Evolutionary conservation across 306 rosid species (phyloP).

Genomic region (Canavalia gladiata): DNA sequence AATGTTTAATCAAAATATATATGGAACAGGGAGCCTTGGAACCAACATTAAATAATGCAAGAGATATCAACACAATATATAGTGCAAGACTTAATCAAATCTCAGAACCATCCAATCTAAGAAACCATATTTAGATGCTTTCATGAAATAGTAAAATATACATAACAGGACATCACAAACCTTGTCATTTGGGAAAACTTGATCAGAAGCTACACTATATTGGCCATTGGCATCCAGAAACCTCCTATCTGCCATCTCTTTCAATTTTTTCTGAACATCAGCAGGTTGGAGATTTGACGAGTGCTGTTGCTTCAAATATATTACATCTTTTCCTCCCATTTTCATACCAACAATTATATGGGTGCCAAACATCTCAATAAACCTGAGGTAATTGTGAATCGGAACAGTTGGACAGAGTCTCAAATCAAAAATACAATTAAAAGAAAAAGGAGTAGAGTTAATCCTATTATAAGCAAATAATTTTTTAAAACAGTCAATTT

Average conservation of each 20-base stretch:
- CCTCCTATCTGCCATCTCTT: slow-evolving; percentile 91
- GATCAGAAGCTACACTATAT: slow-evolving; percentile 67
- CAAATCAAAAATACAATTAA: slow-evolving; percentile 30
- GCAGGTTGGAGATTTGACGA: slow-evolving; percentile 88
- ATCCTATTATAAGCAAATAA: slow-evolving; percentile 26
- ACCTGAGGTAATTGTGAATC: slow-evolving; percentile 60
- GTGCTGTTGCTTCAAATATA: slow-evolving; percentile 96
- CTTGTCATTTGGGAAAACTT: slow-evolving; percentile 71
- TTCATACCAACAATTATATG: slow-evolving; percentile 93
- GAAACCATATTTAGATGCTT: slow-evolving; percentile 10
- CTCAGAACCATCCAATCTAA: slow-evolving; percentile 19
- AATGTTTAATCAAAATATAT: slow-evolving; percentile 9
- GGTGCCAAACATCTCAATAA: slow-evolving; percentile 92
- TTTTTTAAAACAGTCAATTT: slow-evolving; percentile 26
- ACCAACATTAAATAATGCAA: slow-evolving; percentile 2
- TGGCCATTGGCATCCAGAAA: slow-evolving; percentile 76
- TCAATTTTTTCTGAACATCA: slow-evolving; percentile 87
- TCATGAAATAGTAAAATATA: slow-evolving; percentile 26
- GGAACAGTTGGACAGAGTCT: slow-evolving; percentile 41
- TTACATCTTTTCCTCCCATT: slow-evolving; percentile 98
- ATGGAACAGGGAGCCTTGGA: background rate
- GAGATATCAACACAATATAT: slow-evolving; percentile 13
- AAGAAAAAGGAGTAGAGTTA: background rate
- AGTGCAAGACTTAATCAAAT: slow-evolving; percentile 35
- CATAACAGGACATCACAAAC: slow-evolving; percentile 52